Base-by-base conservation (phyloP, 225 moss, liverwort and hornwort species). In the Marchantia paleacea region DNA sequence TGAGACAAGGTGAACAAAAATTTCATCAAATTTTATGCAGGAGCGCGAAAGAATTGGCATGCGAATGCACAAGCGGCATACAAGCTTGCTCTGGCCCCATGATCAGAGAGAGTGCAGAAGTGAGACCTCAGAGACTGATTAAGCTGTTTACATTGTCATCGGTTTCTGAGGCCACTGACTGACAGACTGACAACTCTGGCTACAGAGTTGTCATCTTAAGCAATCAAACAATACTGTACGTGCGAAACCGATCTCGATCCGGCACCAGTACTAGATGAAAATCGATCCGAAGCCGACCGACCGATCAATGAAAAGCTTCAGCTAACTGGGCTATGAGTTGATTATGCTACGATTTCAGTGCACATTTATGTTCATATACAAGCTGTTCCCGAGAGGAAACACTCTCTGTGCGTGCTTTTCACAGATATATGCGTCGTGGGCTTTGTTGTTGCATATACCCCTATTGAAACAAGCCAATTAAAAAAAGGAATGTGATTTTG, bases 351-450 rank as follows among this genome's bases (percentile, higher is more conserved):
- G 75, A 60, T 47, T 39, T 60, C 39, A 76, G 11, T 58, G 47
- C 75, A 76, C 57, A 76, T 61, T 39, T 76, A 76, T 76, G 30
- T 8, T 58, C 75, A 76, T 76, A 60, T 76, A 76, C 75, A 76
- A 76, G 53, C 55, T 74, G 74, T 61, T 76, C 29, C 60, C 4
- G 11, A 60, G 20, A 28, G 54, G 28, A 39, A 76, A 57, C 9
- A 15, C 6, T 30, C 15, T 76, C 75, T 76, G 39, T 58, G 58
- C 31, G 39, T 58, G 58, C 31, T 76, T 55, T 58, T 19, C 31
- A 76, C 30, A 60, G 75, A 58, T 20, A 76, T 58, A 58, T 75
- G 29, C 57, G 10, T 60, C 30, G 74, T 31, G 20, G 39, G 39
- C 39, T 39, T 39, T 58, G 58, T 60, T 47, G 20, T 31, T 30